Evolutionary conservation across 805 yeast genomes (phyloP).

Genomic region (Candida sithepensis): DNA sequence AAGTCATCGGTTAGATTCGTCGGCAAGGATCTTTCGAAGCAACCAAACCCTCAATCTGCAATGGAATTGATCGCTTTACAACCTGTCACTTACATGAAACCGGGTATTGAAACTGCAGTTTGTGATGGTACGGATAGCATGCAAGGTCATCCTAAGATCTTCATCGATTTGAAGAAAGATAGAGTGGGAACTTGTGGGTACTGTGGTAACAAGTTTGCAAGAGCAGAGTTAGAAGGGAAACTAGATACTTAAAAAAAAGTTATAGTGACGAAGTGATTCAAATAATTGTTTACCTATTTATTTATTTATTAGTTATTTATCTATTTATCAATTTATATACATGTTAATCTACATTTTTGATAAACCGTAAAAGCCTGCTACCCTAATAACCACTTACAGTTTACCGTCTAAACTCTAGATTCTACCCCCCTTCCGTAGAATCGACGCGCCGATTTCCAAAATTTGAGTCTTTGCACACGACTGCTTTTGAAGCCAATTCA

Average conservation of each 20-base stretch:
- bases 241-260: slow-evolving; percentile 6
- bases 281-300: background rate
- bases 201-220: slow-evolving; percentile 70
- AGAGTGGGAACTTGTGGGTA: slow-evolving; percentile 73
- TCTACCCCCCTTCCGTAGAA: background rate
- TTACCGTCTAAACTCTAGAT: too few species aligned
- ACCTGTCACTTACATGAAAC: slow-evolving; percentile 61
- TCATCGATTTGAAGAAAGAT: slow-evolving; percentile 75
- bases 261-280: background rate
- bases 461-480: background rate
- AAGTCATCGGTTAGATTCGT: slow-evolving; percentile 60
- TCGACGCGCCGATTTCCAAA: background rate
- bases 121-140: slow-evolving; percentile 79
- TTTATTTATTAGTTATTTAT: slow-evolving; percentile 12
- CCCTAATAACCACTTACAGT: too few species aligned
- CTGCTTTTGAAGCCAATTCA: background rate
- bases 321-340: background rate
- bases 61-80: slow-evolving; percentile 75
- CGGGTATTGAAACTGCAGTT: slow-evolving; percentile 55
- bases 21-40: slow-evolving; percentile 61
- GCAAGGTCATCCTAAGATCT: slow-evolving; percentile 83
- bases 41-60: slow-evolving; percentile 81
- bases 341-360: slow-evolving; percentile 1
- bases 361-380: too few species aligned
- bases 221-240: slow-evolving; percentile 42